Conservation (phyloP, 129 eudicot species). For the Helianthus tuberosus region DNA sequence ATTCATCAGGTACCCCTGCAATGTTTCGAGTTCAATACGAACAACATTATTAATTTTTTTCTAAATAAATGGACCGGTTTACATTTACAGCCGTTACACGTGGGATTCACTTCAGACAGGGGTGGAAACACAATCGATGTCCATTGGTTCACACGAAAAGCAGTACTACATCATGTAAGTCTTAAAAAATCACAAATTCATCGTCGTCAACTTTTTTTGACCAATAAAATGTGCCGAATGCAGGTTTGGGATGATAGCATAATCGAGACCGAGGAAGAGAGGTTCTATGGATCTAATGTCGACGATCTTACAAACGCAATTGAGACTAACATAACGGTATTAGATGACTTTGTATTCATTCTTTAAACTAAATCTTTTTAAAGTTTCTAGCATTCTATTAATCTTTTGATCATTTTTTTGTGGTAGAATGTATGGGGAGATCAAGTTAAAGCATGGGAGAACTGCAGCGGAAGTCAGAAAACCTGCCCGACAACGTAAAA, state of each 20-base stretch:
- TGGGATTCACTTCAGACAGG: conserved; percentile 76
- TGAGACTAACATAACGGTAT: conserved; percentile 77
- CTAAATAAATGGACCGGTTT: not conserved
- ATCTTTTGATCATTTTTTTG: not conserved
- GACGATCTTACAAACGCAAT: conserved; percentile 56
- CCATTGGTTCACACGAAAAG: conserved; percentile 85
- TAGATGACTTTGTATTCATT: not conserved
- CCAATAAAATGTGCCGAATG: not conserved
- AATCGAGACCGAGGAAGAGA: conserved; percentile 76
- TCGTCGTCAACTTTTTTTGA: not conserved
- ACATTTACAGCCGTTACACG: conserved; percentile 77
- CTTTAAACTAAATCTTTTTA: not conserved
- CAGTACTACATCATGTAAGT: conserved; percentile 87
- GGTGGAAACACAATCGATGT: conserved; percentile 89
- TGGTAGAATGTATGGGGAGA: conserved; percentile 72
- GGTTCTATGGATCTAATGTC: conserved; percentile 48
- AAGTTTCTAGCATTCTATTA: not conserved
- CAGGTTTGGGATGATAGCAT: conserved; percentile 93
- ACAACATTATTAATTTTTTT: not conserved
- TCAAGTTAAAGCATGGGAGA: conserved; percentile 70
- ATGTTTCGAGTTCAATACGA: not conserved
- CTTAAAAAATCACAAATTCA: not conserved
- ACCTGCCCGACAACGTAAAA: conserved; percentile 80
- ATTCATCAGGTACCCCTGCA: conserved; percentile 71
- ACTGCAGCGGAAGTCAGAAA: conserved; percentile 48